phyloP scores from a whole-genome alignment of 345 rosid species.

The Gossypium sturtianum region DNA sequence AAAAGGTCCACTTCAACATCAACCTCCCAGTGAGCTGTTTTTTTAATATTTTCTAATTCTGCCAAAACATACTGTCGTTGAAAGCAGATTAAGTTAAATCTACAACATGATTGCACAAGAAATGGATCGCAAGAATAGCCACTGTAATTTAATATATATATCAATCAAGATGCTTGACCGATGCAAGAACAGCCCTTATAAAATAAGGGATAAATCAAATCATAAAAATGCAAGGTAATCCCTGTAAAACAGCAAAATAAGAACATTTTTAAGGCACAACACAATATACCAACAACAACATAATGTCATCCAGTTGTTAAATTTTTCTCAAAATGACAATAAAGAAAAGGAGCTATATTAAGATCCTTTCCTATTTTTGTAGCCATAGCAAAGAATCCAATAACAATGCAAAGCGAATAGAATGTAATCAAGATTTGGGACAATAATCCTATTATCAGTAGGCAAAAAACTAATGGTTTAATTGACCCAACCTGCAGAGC shows the following conservation, averaged over 20 bases:
- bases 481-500: constrained; percentile 55
- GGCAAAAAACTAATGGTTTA: neutral
- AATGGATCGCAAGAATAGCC: constrained; percentile 4
- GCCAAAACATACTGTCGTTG: constrained; percentile 69
- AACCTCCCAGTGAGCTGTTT: constrained; percentile 75
- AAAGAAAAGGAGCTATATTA: neutral
- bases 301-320: neutral
- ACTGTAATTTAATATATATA: neutral
- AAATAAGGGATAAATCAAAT: neutral
- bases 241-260: neutral
- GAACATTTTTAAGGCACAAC: neutral
- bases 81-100: constrained; percentile 20
- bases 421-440: neutral
- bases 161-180: constrained; percentile 4
- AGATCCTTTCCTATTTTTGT: neutral
- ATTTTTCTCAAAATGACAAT: neutral
- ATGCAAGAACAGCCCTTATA: neutral
- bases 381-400: neutral
- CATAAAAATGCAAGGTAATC: neutral
- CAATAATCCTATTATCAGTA: neutral
- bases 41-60: constrained; percentile 48
- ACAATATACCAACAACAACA: neutral
- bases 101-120: constrained; percentile 4
- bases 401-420: neutral
- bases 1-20: constrained; percentile 78